phyloP scores from a whole-genome alignment of 768 basidiomycete genomes.

The Dioszegia aurantiaca region DNA sequence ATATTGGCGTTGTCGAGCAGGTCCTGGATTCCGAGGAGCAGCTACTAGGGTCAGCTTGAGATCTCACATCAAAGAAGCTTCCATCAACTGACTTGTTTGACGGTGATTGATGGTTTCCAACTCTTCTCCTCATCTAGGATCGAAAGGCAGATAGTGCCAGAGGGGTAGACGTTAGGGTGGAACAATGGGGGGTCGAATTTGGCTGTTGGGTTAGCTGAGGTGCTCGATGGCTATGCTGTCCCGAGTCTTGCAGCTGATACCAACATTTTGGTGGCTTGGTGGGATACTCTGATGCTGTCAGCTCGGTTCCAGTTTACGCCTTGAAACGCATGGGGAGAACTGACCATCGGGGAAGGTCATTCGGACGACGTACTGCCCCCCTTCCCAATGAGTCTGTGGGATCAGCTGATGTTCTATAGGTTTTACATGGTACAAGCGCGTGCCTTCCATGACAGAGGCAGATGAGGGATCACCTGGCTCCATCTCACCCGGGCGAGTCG shows the following conservation, averaged over 20 bases:
- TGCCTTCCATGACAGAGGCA: too few species aligned
- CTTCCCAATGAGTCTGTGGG: conserved; percentile 89
- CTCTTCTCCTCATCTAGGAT: conserved; percentile 98
- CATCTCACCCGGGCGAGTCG: too few species aligned
- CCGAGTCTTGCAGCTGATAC: conserved; percentile 1
- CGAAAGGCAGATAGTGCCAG: conserved; percentile 94
- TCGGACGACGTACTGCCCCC: conserved; percentile 84
- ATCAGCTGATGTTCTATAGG: conserved; percentile 19
- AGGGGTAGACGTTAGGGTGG: conserved; percentile 98
- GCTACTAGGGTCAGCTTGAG: conserved; percentile 57
- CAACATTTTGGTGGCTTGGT: conserved; percentile 52
- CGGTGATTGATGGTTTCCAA: conserved; percentile 98
- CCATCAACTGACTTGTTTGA: conserved; percentile 74
- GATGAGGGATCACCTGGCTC: too few species aligned
- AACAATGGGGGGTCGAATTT: conserved; percentile 95
- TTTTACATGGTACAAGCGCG: too few species aligned
- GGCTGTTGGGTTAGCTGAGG: conserved; percentile 57
- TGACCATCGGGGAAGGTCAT: conserved; percentile 97
- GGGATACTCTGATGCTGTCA: conserved; percentile 45
- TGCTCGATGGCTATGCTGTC: too few species aligned
- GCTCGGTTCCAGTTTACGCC: not conserved
- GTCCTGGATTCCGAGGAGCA: conserved; percentile 92
- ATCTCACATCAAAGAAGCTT: too few species aligned
- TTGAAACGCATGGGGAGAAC: conserved; percentile 20
- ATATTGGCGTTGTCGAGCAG: conserved; percentile 93